Evolutionary conservation across 2,329 filamentous ascomycete genomes (phyloP), one percentile per base, ranked within the genome.

Genomic region (Cladophialophora immunda): DNA sequence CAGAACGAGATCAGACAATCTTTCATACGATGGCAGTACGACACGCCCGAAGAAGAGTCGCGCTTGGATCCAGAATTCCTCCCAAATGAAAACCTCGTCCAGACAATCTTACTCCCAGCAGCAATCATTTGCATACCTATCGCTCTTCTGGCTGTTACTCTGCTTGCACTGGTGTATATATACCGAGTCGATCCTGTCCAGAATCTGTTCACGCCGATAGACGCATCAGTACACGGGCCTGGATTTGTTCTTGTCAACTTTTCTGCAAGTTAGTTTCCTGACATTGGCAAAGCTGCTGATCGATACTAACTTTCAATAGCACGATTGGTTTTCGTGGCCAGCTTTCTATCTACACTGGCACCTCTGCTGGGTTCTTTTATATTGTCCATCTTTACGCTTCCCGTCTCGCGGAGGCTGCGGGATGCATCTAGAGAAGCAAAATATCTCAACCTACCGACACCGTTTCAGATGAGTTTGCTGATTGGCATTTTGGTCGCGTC

Each of bases 381-480:
- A 15, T 62, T 70, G 64, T 47, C 58, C 11, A 27, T 69, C 25
- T 62, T 38, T 38, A 32, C 54, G 53, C 47, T 67, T 15, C 45
- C 59, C 25, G 47, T 64, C 15, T 67, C 55, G 4, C 50, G 54
- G 36, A 41, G 60, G 25, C 57, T 69, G 15, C 57, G 34, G 15
- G 50, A 55, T 15, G 56, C 58, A 15, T 63, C 58, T 9, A 53
- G 29, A n/a, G 47, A 61, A 32, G 52, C 29, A 15, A 29, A 57
- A 38, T 60, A 67, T 30, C 54, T 69, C 36, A 34, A 34, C 13
- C 50, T 69, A 27, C 67, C 69, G 17, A 71, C 69, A 7, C 65
- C 69, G 0, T 69, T 65, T 52, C 69, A 71, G 50, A 58, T 71
- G 45, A 67, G 64, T 41, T 41, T 71, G 13, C 53, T 71, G 5